Base-by-base conservation (phyloP, 2,329 filamentous ascomycete species). In the Calonectria honghensis region DNA sequence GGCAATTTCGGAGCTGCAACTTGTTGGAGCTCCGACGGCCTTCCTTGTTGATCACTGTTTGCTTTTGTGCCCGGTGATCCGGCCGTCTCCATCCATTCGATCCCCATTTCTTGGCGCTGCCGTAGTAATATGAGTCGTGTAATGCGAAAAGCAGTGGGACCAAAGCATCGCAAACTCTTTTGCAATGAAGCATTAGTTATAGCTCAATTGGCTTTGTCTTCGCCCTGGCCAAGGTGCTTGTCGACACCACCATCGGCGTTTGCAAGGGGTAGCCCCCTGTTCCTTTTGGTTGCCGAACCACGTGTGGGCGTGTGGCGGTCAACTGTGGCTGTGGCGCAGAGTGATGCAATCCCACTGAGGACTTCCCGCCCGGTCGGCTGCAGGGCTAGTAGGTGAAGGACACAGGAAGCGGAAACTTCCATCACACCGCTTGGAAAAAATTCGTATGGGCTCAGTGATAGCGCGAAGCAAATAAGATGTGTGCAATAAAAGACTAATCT, bases 231-330 rank as follows among this genome's bases (percentile, higher is more conserved):
- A 63, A 29, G 16, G 27, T 37, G 13, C 24, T 20, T 6, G 3
- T 61, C 14, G 6, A 41, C 41, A 63, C 32, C 37, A 27, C 11
- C 27, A 20, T 41, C 35, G 24, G 37, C 6, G 31, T 27, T 65
- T 63, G 35, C 50, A 65, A 54, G 65, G 41, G 41, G 10, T 9
- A 27, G 9, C 16, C 27, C 51, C 50, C 45, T 32, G 64, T 31
- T 32, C 50, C 45, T 32, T 52, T 31, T 32, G 52, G 50, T 45
- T 11, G 27, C 29, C n/a, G 48, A 67, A 71, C n/a, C 31, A 75
- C 37, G 51, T 68, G 74, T 79, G 70, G 50, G 61, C 11, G 41
- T 77, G 76, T 73, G 78, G 75, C 73, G 18, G 63, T 78, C 32
- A 11, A 61, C 59, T 29, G 24, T 68, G 16, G 68, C 67, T 78